Evolutionary conservation across 352 stramenopile genomes (phyloP).

Genomic region (Blastocystis sp.): DNA sequence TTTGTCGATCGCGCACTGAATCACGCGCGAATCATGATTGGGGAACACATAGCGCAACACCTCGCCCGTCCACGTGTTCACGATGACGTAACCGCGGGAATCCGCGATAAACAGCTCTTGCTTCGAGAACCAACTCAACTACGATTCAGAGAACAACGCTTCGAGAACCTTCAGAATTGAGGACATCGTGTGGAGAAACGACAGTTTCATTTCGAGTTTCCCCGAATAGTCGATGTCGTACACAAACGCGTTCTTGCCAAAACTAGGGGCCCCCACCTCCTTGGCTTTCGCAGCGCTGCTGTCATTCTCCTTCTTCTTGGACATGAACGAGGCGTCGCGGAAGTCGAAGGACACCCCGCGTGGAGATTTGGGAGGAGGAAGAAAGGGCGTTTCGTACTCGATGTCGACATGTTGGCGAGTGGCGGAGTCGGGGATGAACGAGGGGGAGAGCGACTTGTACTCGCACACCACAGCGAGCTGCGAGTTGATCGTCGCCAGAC

Average conservation of each 20-base stretch:
- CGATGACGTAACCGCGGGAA: not conserved
- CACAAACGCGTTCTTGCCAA: not conserved
- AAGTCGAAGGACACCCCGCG: conserved; percentile 5
- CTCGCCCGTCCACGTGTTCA: conserved; percentile 6
- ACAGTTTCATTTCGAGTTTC: not conserved
- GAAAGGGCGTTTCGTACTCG: not conserved
- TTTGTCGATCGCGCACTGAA: conserved; percentile 21
- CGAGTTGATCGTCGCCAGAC: conserved; percentile 23
- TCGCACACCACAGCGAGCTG: conserved; percentile 12
- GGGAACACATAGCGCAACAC: not conserved
- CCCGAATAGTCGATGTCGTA: conserved; percentile 2
- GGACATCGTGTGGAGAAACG: not conserved
- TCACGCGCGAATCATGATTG: not conserved
- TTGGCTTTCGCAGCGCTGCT: no score
- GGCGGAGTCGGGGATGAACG: not conserved
- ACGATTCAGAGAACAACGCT: not conserved
- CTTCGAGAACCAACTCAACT: conserved; percentile 17
- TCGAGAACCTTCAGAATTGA: not conserved
- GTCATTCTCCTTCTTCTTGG: conserved; percentile 16
- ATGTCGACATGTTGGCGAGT: not conserved
- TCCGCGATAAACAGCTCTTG: conserved; percentile 25
- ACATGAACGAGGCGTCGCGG: not conserved
- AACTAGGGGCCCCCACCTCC: no score
- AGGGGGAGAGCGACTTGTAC: not conserved
- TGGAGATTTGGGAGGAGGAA: not conserved